Conservation (phyloP, 768 basidiomycete species). For the Rhodotorula babjevae region DNA sequence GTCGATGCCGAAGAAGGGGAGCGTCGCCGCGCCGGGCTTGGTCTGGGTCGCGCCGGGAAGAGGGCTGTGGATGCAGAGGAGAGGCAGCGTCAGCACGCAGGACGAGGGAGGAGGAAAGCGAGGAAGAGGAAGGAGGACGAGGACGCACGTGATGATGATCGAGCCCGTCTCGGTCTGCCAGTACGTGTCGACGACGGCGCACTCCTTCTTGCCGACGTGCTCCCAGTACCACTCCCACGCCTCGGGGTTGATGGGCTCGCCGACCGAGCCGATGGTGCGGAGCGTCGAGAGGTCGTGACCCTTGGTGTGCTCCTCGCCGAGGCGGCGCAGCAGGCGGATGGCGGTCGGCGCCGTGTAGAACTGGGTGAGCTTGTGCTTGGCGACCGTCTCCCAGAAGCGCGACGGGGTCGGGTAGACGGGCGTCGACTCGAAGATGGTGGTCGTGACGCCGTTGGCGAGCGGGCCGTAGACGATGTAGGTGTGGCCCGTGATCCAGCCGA, state of each 20-base stretch:
- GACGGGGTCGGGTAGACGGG: conserved; percentile 94
- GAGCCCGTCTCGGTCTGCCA: conserved; percentile 98
- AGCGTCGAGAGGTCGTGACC: conserved; percentile 73
- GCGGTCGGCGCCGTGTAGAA: conserved; percentile 91
- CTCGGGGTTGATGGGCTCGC: conserved; percentile 98
- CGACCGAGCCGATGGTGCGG: conserved; percentile 85
- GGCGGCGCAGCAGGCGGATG: conserved; percentile 80
- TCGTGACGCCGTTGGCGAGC: conserved; percentile 56
- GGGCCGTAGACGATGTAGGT: conserved; percentile 91
- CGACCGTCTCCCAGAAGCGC: conserved; percentile 94
- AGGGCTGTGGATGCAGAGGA: conserved; percentile 49
- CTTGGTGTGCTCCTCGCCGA: conserved; percentile 81
- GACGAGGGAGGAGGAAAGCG: too few species aligned
- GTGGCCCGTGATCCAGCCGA: conserved; percentile 89
- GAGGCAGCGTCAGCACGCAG: neutral
- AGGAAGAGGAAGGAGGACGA: neutral
- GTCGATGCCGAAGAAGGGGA: conserved; percentile 95
- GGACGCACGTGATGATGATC: conserved; percentile 68
- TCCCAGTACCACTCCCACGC: conserved; percentile 99
- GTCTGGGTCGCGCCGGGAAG: conserved; percentile 93
- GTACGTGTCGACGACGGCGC: conserved; percentile 54
- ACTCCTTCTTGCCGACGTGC: conserved; percentile 78
- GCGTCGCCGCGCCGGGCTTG: conserved; percentile 92
- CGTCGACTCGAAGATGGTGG: conserved; percentile 84
- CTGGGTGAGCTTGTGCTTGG: conserved; percentile 87